Conservation (phyloP, 441 rosid species). For the Populus trichocarpa region DNA sequence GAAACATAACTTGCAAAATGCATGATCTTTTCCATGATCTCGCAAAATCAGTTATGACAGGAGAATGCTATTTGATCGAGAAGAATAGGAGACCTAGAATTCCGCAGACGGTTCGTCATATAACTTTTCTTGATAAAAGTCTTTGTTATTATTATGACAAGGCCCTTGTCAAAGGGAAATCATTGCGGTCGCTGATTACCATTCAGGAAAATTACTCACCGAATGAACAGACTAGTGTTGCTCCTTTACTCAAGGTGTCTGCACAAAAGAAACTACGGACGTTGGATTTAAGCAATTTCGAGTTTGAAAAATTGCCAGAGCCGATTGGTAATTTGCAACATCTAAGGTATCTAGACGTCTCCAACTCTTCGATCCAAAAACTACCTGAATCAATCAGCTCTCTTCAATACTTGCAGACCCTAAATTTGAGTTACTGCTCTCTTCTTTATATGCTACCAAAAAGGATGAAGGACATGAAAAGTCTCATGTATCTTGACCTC, state of each 20-base stretch:
- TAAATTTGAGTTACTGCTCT: rapidly evolving
- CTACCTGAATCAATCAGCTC: slow-evolving; percentile 6
- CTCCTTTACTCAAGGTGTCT: not conserved
- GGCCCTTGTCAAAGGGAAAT: not conserved
- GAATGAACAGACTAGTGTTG: too few species aligned
- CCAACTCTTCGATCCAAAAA: not conserved
- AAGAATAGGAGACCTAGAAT: not conserved
- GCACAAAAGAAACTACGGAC: not conserved
- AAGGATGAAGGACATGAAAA: slow-evolving; percentile 8
- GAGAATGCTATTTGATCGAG: not conserved
- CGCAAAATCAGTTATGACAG: not conserved
- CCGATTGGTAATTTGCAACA: not conserved
- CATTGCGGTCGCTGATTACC: not conserved
- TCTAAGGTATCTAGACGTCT: not conserved
- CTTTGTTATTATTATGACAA: not conserved
- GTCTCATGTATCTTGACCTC: slow-evolving; percentile 2
- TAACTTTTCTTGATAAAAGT: not conserved
- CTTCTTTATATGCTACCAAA: not conserved
- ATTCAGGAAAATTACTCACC: not conserved
- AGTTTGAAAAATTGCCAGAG: not conserved
- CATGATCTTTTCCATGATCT: slow-evolving; percentile 13
- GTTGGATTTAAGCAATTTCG: not conserved
- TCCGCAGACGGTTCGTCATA: not conserved
- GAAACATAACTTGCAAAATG: slow-evolving; percentile 1
- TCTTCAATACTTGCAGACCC: slow-evolving; percentile 5